Percentiles rank a stretch among this genome's conserved stretches.
Evolutionary conservation across 2,329 filamentous ascomycete species (phyloP).

Genomic region (Aphanocladium album): DNA sequence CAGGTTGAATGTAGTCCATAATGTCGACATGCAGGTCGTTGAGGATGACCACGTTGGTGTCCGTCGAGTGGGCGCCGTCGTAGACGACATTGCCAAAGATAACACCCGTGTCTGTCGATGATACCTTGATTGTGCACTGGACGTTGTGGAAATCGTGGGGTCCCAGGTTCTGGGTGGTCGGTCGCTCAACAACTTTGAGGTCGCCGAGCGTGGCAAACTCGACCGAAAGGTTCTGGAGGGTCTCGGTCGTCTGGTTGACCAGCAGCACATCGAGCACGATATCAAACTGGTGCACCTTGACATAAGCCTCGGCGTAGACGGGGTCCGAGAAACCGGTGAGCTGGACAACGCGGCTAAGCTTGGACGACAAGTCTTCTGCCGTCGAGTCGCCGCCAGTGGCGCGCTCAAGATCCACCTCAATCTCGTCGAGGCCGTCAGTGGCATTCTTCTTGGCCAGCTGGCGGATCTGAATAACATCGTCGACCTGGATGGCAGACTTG

Average conservation of each 20-base stretch:
- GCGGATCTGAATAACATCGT: constrained; percentile 88
- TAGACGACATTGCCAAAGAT: constrained; percentile 99
- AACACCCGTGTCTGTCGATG: constrained; percentile 93
- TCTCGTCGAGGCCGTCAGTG: constrained; percentile 74
- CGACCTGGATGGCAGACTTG: constrained; percentile 89
- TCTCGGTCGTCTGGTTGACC: constrained; percentile 96
- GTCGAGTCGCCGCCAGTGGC: constrained; percentile 85
- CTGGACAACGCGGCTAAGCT: constrained; percentile 93
- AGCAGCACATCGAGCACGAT: constrained; percentile 94
- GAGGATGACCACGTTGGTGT: constrained; percentile 94
- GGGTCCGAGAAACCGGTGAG: constrained; percentile 97
- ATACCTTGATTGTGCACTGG: constrained; percentile 97
- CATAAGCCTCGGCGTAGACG: constrained; percentile 98
- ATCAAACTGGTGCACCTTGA: constrained; percentile 98
- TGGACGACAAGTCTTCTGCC: constrained; percentile 83
- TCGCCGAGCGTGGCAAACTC: constrained; percentile 98
- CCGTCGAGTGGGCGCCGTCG: constrained; percentile 84
- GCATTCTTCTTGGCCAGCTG: constrained; percentile 90
- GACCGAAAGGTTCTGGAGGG: constrained; percentile 91
- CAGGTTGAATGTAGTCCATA: constrained; percentile 99
- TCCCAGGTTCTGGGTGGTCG: constrained; percentile 90
- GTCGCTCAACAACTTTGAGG: constrained; percentile 94
- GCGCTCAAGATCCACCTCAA: constrained; percentile 85
- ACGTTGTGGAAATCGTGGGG: constrained; percentile 98
- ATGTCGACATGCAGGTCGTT: constrained; percentile 98